Conservation (phyloP, 805 yeast genomes). For the Ogataea henricii region DNA sequence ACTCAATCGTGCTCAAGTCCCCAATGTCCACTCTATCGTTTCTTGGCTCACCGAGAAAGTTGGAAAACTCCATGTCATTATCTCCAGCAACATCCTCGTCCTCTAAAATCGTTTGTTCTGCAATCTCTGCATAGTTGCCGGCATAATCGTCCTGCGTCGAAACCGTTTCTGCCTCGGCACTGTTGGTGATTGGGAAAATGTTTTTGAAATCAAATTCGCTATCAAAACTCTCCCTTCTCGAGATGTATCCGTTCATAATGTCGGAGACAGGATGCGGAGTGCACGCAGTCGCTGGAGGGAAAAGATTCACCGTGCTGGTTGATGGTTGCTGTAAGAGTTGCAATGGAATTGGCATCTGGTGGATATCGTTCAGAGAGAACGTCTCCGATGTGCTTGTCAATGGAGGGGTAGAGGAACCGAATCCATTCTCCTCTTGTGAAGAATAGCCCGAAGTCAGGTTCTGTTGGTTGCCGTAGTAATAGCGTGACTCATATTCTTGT, state of each 20-base stretch:
- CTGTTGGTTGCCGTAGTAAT: constrained; percentile 8
- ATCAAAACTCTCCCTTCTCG: constrained; percentile 26
- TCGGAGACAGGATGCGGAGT: constrained; percentile 30
- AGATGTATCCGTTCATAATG: constrained; percentile 12
- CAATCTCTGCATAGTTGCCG: constrained; percentile 6
- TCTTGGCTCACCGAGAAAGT: constrained; percentile 8
- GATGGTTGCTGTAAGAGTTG: constrained; percentile 4
- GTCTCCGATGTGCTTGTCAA: constrained; percentile 11
- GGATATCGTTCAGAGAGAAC: constrained; percentile 4
- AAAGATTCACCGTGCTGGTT: constrained; percentile 16
- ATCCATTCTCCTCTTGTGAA: constrained; percentile 15
- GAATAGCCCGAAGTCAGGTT: constrained; percentile 20
- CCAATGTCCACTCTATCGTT: constrained; percentile 5
- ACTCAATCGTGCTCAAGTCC: constrained; percentile 15
- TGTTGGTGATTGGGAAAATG: constrained; percentile 8
- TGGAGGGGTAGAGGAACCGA: constrained; percentile 8
- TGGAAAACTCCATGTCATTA: constrained; percentile 23
- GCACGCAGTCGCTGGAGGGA: constrained; percentile 36
- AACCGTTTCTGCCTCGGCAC: not conserved
- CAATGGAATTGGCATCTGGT: constrained; percentile 5
- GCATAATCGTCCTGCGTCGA: constrained; percentile 5
- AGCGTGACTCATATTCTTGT: constrained; percentile 15
- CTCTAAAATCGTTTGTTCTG: constrained; percentile 9
- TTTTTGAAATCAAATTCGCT: constrained; percentile 25
- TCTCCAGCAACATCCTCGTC: constrained; percentile 14